phyloP scores from a whole-genome alignment of 805 yeast species.

The Kluyveromyces aestuarii region DNA sequence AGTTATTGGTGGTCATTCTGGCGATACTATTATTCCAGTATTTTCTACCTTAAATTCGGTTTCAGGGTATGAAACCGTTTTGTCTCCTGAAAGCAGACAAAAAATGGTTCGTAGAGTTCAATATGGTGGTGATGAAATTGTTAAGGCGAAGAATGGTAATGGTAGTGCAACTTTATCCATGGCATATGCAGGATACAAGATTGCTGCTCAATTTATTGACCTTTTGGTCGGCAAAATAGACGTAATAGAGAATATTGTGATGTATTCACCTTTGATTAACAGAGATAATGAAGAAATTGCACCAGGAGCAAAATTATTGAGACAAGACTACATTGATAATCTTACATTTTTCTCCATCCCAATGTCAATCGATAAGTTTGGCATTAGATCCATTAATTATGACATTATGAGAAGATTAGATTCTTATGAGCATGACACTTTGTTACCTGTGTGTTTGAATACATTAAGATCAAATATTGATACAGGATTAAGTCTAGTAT shows the following conservation, averaged over 20 bases:
- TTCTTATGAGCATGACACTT: conserved; percentile 40
- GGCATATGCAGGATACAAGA: conserved; percentile 89
- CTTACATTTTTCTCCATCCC: conserved; percentile 54
- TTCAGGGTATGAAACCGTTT: conserved; percentile 8
- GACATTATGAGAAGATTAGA: conserved; percentile 41
- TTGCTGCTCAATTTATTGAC: conserved; percentile 43
- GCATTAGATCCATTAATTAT: conserved; percentile 48
- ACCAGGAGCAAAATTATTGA: conserved; percentile 14
- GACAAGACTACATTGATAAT: conserved; percentile 7
- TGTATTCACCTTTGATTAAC: conserved; percentile 39
- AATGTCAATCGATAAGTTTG: conserved; percentile 42
- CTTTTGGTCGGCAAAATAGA: conserved; percentile 27
- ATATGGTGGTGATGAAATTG: conserved; percentile 96
- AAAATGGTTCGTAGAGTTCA: conserved; percentile 81
- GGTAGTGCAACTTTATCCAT: conserved; percentile 94
- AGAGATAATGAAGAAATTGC: conserved; percentile 38
- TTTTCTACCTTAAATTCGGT: conserved; percentile 38
- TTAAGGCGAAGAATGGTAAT: conserved; percentile 86
- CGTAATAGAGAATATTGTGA: conserved; percentile 39
- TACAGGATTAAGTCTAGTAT: conserved; percentile 10
- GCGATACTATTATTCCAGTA: conserved; percentile 87
- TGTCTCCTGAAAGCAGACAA: conserved; percentile 32
- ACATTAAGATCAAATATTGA: conserved; percentile 16
- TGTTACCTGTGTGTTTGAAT: conserved; percentile 19
- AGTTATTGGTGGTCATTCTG: conserved; percentile 93